Base-by-base conservation (phyloP, 495 filamentous ascomycete genomes). In the Podospora appendiculata region DNA sequence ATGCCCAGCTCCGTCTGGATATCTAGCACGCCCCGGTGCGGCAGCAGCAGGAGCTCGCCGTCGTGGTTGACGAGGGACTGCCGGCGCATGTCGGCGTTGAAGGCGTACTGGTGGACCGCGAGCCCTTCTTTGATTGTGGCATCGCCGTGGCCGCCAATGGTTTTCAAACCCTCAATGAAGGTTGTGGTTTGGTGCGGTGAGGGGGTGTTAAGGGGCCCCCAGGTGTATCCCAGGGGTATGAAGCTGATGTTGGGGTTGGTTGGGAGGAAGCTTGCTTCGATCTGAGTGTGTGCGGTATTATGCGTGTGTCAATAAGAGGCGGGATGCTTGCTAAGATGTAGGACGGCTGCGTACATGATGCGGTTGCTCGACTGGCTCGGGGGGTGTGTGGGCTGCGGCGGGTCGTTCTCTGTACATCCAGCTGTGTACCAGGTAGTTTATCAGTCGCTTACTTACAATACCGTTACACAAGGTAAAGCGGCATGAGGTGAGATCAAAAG, bases 371-470 rank as follows among this genome's bases (percentile, higher is more conserved):
- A 43, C 47, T 18, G 18, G 46, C 16, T 14, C 42, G 17, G 57
- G 51, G 35, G 59, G 52, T 18, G 78, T 68, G 11, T 90, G 87
- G 3, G 84, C 78, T 3, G 83, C 86, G 1, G 82, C 75, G 19
- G 87, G 87, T 16, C 87, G 66, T 42, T 86, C 81, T 1, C 87
- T 77, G 58, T 90, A 89, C 39, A 89, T 78, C 86, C 87, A 91
- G 16, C 84, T 82, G 32, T 14, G 36, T 6, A 11, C 11, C 34
- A 11, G 34, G 34, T 3, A 38, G 17, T 8, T 25, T 25, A 25
- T 25, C 5, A 25, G 25, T 25, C 25, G 5, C 5, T 25, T 25
- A 25, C 25, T 25, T 25, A 2, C 25, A 5, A 25, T 5, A 5
- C 5, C 5, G 25, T 25, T 25, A 25, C 25, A 25, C 25, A 25